Base-by-base conservation (phyloP, 768 basidiomycete species). In the Lentinula guzmanii region DNA sequence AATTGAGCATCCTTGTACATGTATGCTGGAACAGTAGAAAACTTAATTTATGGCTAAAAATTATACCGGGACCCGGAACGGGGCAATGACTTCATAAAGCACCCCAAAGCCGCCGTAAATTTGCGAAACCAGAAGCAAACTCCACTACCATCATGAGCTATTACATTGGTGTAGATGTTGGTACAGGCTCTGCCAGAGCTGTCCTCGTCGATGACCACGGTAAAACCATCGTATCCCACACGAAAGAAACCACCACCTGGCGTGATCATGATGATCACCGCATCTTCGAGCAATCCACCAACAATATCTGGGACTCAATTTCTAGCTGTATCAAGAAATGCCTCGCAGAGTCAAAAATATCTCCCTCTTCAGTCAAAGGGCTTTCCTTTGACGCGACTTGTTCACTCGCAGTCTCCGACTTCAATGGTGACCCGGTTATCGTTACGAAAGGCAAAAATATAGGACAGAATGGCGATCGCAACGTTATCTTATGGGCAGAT, bases 381-480 rank as follows among this genome's bases (percentile, higher is more conserved):
- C 68, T 98, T 50, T 93, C 95, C 13, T 95, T 96, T 72, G 95
- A 98, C 72, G 96, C 95, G 52, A 99, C 97, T 0, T 99, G 97
- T 74, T 97, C 95, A 0, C 79, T 98, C 45, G 94, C 95, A 0
- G 95, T 98, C 21, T 79, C 87, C 0, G 86, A 92, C 70, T 74
- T 83, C 53, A 70, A 86, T 15, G 94, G 94, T 5, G 75, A 82
- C 42, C 90, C 95, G 0, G 77, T 97, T 21, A 75, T 77, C 6
- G 86, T 99, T 41, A 91, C 89, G 2, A 84, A 82, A 51, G 91
- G 89, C 0, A 75, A 81, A 2, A 71, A 77, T 21, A 73, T 91
- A 1, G 93, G 91, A 2, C 71, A 77, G 56, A 74, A 69, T 18
- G 91, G 90, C 16, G 89, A 91, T 65, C 83, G 91, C 63, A 94